A percentile compares a stretch with the other conserved stretches of the same genome.
Evolutionary conservation across 2,329 filamentous ascomycete species (phyloP).

Genomic region (Hyphodiscus sp.): DNA sequence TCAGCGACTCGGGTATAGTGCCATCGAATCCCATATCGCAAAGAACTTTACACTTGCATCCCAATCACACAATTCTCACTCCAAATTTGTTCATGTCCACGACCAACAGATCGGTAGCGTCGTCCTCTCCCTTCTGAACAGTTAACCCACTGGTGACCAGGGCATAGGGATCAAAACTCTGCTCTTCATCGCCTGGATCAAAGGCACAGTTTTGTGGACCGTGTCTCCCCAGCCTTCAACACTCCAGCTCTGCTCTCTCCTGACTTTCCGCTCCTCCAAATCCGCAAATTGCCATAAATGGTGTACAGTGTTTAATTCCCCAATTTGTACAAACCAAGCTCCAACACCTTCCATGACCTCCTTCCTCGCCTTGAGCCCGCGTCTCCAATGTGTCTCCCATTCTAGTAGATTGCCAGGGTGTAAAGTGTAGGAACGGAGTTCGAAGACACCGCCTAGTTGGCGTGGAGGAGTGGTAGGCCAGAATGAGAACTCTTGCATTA

Average conservation of each 20-base stretch:
- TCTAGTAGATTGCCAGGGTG: constrained; percentile 94
- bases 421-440: constrained; percentile 92
- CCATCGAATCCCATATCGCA: not conserved
- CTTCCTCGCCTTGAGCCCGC: constrained; percentile 79
- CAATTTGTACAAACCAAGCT: constrained; percentile 98
- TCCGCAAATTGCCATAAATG: constrained; percentile 99
- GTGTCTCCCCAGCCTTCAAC: constrained; percentile 95
- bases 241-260: constrained; percentile 91
- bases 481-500: constrained; percentile 99
- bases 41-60: not conserved
- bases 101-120: not conserved
- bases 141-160: constrained; percentile 80
- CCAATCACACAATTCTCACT: not conserved
- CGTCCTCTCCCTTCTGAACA: not conserved
- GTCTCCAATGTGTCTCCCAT: constrained; percentile 98
- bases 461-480: constrained; percentile 94
- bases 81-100: not conserved
- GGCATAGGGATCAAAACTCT: constrained; percentile 89
- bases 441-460: constrained; percentile 85
- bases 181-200: constrained; percentile 96
- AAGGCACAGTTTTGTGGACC: constrained; percentile 94
- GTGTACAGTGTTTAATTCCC: constrained; percentile 94
- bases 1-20: not conserved
- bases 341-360: constrained; percentile 99
- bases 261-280: constrained; percentile 82